Evolutionary conservation across 2,329 filamentous ascomycete species (phyloP), one percentile per base, ranked within the genome.

Genomic region (Metarhizium robertsii): DNA sequence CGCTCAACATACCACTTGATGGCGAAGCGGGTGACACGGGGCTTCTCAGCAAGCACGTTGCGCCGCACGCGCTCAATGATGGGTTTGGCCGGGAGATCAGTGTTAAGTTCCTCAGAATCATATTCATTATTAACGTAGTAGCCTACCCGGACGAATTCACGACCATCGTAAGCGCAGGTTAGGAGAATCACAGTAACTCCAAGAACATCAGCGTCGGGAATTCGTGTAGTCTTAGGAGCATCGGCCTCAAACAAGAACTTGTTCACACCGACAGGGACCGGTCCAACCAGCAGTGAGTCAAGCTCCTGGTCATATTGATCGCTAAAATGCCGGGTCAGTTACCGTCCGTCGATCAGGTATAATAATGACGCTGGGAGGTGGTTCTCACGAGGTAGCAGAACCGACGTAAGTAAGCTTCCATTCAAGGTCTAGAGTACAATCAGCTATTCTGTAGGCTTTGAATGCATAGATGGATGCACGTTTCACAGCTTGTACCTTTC

Each of bases 61-160:
- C 95, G 87, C 62, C 84, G 84, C 60, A 99, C 90, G 66, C 91
- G 90, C 70, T 99, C 95, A 61, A 97, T 86, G 63, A 95, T 80
- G 43, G 92, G 92, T 78, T 96, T 96, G 56, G 90, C 80, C 6
- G 94, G 94, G 10, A 94, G 94, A 65, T 97, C 92, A 50, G 87
- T 85, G 64, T 84, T 87, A 60, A 99, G 81, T 70, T 95, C 90
- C 66, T 95, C 90, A 30, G 88, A 88, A 64, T 95, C 90, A 72
- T 99, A 99, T 73, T 99, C 95, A 67, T 99, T 99, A 80, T 97
- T 99, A 66, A 99, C 94, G 65, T 99, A 99, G 81, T 99, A 99
- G 59, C 94, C 94, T 46, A 99, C 92, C 62, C 94, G 91, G 43
- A 99, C 91, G 66, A 99, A 99, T 72, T 99, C 94, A 67, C 94